Evolutionary conservation across 768 basidiomycete species (phyloP).

Genomic region (Auriscalpium orientale): DNA sequence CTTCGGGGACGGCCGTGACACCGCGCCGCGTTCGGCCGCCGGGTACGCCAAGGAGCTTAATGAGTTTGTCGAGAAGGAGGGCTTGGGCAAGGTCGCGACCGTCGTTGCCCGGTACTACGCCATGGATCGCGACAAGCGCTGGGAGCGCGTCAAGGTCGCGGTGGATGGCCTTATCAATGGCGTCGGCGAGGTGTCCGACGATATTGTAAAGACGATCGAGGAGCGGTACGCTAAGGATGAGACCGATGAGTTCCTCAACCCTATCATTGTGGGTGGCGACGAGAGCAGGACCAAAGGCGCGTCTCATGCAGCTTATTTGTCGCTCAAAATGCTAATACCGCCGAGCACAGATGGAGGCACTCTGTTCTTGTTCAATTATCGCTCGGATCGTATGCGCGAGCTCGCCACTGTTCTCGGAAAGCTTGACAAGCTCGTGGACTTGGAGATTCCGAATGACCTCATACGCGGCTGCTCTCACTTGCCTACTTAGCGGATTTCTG

Average conservation of each 20-base stretch:
- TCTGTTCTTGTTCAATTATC: slow-evolving; percentile 95
- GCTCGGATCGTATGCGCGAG: slow-evolving; percentile 94
- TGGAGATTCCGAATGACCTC: slow-evolving; percentile 71
- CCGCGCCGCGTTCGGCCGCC: slow-evolving; percentile 77
- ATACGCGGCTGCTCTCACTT: slow-evolving; percentile 33
- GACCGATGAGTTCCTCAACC: slow-evolving; percentile 95
- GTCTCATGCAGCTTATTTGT: slow-evolving; percentile 7
- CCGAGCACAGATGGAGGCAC: slow-evolving; percentile 64
- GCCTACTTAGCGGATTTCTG: neutral
- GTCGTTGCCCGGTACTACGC: slow-evolving; percentile 90
- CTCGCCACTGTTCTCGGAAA: slow-evolving; percentile 75
- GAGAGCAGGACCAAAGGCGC: slow-evolving; percentile 75
- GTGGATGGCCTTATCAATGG: slow-evolving; percentile 78
- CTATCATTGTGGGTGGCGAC: slow-evolving; percentile 79
- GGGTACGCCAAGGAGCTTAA: slow-evolving; percentile 72
- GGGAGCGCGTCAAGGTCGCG: slow-evolving; percentile 89
- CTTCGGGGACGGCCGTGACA: slow-evolving; percentile 92
- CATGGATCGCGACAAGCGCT: slow-evolving; percentile 95
- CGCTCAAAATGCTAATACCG: neutral
- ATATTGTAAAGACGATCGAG: slow-evolving; percentile 60
- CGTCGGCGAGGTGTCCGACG: slow-evolving; percentile 48
- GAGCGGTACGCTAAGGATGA: slow-evolving; percentile 76
- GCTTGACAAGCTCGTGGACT: slow-evolving; percentile 78
- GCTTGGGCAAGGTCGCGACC: slow-evolving; percentile 76
- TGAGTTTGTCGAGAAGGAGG: slow-evolving; percentile 70